Evolutionary conservation across 805 yeast genomes (phyloP), one percentile per base, ranked within the genome.

Genomic region (Debaryomyces castellii): DNA sequence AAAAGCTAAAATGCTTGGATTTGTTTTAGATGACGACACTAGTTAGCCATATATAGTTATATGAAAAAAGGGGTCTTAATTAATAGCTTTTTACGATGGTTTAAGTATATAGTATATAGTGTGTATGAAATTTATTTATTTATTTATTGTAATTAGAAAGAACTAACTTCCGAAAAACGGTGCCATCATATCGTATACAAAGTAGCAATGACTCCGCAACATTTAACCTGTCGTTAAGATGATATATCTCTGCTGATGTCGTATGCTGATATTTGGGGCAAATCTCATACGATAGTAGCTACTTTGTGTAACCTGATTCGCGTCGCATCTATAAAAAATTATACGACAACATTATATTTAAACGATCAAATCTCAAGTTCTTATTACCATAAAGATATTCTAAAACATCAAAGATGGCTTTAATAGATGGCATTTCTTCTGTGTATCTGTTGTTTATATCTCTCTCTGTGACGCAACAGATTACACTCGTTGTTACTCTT

Each of bases 1-100:
- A 32, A 60, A 65, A 47, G 75, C 75, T 4, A 54, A 54, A 40
- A 54, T 68, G 67, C 51, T 71, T 46, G 76, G 76, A 2, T n/a
- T 57, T 7, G 16, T 27, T n/a, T 44, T 53, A 30, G 48, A 50
- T 33, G 48, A 46, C 5, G 12, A 22, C 2, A n/a, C 10, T 4
- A 37, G 3, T 35, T 18, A n/a, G 11, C 12, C 20, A 12, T n/a
- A n/a, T n/a, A n/a, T n/a, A n/a, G n/a, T n/a, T n/a, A n/a, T n/a
- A n/a, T n/a, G n/a, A n/a, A n/a, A n/a, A n/a, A n/a, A n/a, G n/a
- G n/a, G n/a, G n/a, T n/a, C n/a, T n/a, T n/a, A n/a, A n/a, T n/a
- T n/a, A n/a, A 22, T 22, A 22, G 12, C 12, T 25, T 10, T 7
- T 25, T 10, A 25, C 28, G 12, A 25, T 25, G 4, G 28, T 25